These are phyloP conservation scores for Lyophyllum decastes DNA, from an alignment of 768 basidiomycete species.

Conservation along the genomic window DNA sequence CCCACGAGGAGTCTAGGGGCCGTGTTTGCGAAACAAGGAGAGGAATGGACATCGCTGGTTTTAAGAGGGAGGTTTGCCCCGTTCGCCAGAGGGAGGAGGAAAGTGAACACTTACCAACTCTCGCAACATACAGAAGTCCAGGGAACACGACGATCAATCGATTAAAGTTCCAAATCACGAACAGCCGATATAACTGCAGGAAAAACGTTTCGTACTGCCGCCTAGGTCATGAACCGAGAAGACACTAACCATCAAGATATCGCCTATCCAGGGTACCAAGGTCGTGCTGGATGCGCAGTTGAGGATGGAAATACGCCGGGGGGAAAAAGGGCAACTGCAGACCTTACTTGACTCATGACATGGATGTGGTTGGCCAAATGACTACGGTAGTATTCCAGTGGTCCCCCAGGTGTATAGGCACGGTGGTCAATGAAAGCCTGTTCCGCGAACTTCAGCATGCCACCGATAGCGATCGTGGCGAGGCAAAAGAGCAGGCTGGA, in stretches of 20 bases:
- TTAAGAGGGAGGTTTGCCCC: background rate
- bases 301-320: background rate
- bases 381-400: constrained; percentile 3
- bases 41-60: constrained; percentile 22
- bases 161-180: constrained; percentile 16
- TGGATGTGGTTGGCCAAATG: constrained; percentile 14
- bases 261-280: constrained; percentile 21
- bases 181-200: constrained; percentile 19
- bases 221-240: background rate
- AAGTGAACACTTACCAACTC: constrained; percentile 15
- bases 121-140: constrained; percentile 13
- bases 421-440: constrained; percentile 17
- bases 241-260: constrained; percentile 19
- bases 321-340: background rate
- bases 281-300: constrained; percentile 6
- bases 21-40: constrained; percentile 18
- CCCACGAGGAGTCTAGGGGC: constrained; percentile 8
- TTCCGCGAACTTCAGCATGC: constrained; percentile 19
- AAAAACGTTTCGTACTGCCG: background rate
- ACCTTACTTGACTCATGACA: constrained; percentile 22
- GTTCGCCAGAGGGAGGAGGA: background rate
- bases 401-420: background rate
- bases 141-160: constrained; percentile 17
- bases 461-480: constrained; percentile 19
- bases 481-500: constrained; percentile 19